Conservation (phyloP, 1,284 basidiomycete species). For the Cryptococcus hybrid region DNA sequence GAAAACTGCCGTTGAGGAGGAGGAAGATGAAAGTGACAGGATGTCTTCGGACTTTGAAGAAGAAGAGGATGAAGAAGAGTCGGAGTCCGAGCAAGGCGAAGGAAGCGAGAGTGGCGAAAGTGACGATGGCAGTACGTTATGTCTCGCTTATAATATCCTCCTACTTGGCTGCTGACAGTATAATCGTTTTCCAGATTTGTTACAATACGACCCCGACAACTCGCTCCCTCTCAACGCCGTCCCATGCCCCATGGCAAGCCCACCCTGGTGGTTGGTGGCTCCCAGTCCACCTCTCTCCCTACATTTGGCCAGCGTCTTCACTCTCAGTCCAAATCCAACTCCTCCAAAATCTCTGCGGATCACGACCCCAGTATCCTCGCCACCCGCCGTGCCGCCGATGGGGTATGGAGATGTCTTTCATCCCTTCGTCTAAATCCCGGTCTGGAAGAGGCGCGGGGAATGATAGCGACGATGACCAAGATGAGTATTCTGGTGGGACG, state of each 20-base stretch:
- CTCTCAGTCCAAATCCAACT: constrained; percentile 9
- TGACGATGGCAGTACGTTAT: constrained; percentile 46
- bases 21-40: constrained; percentile 82
- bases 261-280: constrained; percentile 31
- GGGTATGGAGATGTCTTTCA: constrained; percentile 57
- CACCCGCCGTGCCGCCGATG: constrained; percentile 45
- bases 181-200: constrained; percentile 35
- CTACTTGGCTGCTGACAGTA: constrained; percentile 4
- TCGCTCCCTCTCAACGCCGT: constrained; percentile 39
- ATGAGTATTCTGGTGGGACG: constrained; percentile 44
- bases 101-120: constrained; percentile 58
- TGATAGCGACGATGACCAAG: constrained; percentile 24
- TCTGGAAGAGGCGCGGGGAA: constrained; percentile 42
- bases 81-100: constrained; percentile 52
- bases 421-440: constrained; percentile 37
- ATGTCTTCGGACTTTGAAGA: constrained; percentile 64
- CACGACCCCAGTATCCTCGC: constrained; percentile 37
- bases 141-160: neutral
- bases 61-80: constrained; percentile 37
- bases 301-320: constrained; percentile 50
- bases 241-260: constrained; percentile 26
- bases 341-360: constrained; percentile 4
- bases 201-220: constrained; percentile 52
- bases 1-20: constrained; percentile 83
- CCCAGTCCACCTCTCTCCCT: constrained; percentile 19